A percentile compares a stretch with the other conserved stretches of the same genome.
Conservation (phyloP, 2,329 filamentous ascomycete species). For the Escovopsis sp. region DNA sequence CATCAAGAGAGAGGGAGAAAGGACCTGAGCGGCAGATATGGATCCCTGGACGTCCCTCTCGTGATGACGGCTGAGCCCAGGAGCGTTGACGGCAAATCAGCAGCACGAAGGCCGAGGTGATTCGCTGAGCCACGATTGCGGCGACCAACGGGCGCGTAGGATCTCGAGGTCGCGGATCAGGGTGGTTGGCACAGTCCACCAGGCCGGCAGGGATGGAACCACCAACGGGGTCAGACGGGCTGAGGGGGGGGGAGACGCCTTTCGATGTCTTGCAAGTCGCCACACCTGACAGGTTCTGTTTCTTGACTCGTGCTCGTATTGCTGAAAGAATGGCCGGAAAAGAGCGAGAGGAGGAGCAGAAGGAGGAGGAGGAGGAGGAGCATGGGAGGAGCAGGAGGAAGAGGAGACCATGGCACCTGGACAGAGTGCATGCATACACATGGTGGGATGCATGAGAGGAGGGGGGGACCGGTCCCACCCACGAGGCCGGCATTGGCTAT, state of each 20-base stretch:
- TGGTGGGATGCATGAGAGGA: too few species aligned
- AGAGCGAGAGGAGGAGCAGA: not conserved
- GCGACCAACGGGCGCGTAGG: conserved; percentile 22
- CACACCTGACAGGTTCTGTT: conserved; percentile 2
- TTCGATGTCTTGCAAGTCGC: conserved; percentile 26
- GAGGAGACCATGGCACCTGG: too few species aligned
- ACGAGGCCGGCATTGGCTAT: too few species aligned
- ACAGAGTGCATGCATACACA: too few species aligned
- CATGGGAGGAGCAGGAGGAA: too few species aligned
- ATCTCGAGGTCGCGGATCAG: conserved; percentile 11
- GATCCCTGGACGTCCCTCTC: conserved; percentile 5
- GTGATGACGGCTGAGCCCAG: conserved; percentile 7
- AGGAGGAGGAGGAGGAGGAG: too few species aligned
- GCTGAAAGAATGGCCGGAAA: too few species aligned
- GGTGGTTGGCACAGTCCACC: conserved; percentile 22
- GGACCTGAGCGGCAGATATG: too few species aligned
- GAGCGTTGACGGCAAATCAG: conserved; percentile 10
- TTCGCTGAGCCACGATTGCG: conserved; percentile 15
- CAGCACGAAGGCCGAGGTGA: conserved; percentile 10
- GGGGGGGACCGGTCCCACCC: too few species aligned
- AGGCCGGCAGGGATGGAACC: conserved; percentile 16
- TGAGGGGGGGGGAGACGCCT: conserved; percentile 20
- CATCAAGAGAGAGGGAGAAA: too few species aligned
- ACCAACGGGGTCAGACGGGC: conserved; percentile 23
- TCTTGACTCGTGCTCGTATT: too few species aligned